Evolutionary conservation across 208 protist genomes (phyloP).

Genomic region (Dictyostelium gargantuum): DNA sequence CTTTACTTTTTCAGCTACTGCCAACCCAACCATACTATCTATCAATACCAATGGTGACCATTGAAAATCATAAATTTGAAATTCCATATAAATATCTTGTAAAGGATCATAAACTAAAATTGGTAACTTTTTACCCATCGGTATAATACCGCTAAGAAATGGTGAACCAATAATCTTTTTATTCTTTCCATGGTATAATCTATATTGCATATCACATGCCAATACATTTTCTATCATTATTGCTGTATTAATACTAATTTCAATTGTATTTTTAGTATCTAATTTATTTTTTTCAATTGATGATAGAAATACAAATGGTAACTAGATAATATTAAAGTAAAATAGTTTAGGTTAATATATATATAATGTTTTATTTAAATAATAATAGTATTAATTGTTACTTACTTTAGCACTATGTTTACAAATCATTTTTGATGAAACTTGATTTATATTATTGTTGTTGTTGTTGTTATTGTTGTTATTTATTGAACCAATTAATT

Average conservation of each 20-base stretch:
- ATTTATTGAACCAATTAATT: not conserved
- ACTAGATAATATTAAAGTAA: no score
- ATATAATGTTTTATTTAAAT: no score
- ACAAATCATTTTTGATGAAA: slow-evolving; percentile 45
- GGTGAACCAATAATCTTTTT: slow-evolving; percentile 42
- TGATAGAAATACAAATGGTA: slow-evolving; percentile 20
- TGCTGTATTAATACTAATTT: slow-evolving; percentile 24
- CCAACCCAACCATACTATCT: not conserved
- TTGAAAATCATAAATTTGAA: slow-evolving; percentile 40
- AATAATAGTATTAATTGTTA: not conserved
- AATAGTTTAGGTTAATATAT: no score
- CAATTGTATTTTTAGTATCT: slow-evolving; percentile 30
- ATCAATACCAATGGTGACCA: slow-evolving; percentile 25
- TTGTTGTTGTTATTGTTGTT: not conserved
- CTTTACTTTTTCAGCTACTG: not conserved
- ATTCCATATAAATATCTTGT: slow-evolving; percentile 49
- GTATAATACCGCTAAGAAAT: slow-evolving; percentile 1
- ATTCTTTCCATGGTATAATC: slow-evolving; percentile 26
- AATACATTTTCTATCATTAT: slow-evolving; percentile 63
- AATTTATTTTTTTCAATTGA: slow-evolving; percentile 24
- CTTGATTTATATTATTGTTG: not conserved
- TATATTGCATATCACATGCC: slow-evolving; percentile 33
- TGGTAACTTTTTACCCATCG: slow-evolving; percentile 11
- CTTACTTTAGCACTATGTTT: not conserved
- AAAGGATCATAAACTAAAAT: slow-evolving; percentile 5